phyloP scores from a whole-genome alignment of 2,329 filamentous ascomycete genomes.

The Mariannaea elegans region DNA sequence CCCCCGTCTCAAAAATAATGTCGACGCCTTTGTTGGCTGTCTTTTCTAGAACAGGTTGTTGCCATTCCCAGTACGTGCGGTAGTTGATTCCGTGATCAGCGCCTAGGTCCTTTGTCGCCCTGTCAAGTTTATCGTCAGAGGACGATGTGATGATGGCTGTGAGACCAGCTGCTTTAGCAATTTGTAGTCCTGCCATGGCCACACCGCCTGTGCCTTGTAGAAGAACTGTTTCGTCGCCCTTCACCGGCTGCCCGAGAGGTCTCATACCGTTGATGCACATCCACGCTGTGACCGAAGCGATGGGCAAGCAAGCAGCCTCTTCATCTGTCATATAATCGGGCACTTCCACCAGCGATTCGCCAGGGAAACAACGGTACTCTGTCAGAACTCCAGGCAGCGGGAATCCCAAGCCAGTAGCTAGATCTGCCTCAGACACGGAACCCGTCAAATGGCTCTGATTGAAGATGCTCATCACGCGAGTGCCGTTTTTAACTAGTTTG shows the following conservation, averaged over 20 bases:
- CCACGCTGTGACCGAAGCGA: slow-evolving; percentile 71
- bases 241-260: slow-evolving; percentile 57
- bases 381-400: slow-evolving; percentile 67
- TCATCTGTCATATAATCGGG: slow-evolving; percentile 66
- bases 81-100: slow-evolving; percentile 65
- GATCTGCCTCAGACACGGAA: slow-evolving; percentile 64
- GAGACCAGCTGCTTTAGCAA: slow-evolving; percentile 61
- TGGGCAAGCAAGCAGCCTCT: slow-evolving; percentile 68
- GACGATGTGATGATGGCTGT: slow-evolving; percentile 63
- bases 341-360: slow-evolving; percentile 61
- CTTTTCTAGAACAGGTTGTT: slow-evolving; percentile 55
- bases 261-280: slow-evolving; percentile 70
- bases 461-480: slow-evolving; percentile 75
- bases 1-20: slow-evolving; percentile 65
- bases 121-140: slow-evolving; percentile 59
- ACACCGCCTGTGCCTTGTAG: slow-evolving; percentile 66
- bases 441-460: slow-evolving; percentile 65
- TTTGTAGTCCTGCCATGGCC: slow-evolving; percentile 60
- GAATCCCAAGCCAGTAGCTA: slow-evolving; percentile 67
- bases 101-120: slow-evolving; percentile 56
- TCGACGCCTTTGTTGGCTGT: slow-evolving; percentile 59
- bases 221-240: slow-evolving; percentile 49
- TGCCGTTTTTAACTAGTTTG: slow-evolving; percentile 59
- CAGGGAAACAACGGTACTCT: slow-evolving; percentile 68
- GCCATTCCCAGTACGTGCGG: slow-evolving; percentile 60